A percentile compares a stretch with the other conserved stretches of the same genome.
Evolutionary conservation across 129 eudicot species (phyloP).

Genomic region (Scalesia atractyloides): DNA sequence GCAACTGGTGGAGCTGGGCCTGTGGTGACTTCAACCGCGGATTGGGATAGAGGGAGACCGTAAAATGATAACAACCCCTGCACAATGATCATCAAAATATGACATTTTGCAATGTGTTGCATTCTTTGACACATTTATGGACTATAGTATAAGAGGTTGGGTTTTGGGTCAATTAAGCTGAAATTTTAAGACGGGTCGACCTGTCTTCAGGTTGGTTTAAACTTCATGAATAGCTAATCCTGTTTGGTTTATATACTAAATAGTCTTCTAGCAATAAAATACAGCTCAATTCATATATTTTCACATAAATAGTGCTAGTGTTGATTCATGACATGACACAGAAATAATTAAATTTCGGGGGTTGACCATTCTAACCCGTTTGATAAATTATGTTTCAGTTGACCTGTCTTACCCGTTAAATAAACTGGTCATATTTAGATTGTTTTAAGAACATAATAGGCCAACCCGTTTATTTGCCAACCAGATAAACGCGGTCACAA

Average conservation of each 20-base stretch:
- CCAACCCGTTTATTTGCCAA: not conserved
- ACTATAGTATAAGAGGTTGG: constrained; percentile 1
- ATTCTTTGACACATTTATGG: not conserved
- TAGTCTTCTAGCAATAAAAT: too few species aligned
- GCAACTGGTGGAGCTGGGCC: constrained; percentile 45
- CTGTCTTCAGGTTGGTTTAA: not conserved
- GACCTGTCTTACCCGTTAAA: not conserved
- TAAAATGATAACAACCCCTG: constrained; percentile 85
- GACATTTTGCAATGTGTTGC: too few species aligned
- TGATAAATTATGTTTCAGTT: not conserved
- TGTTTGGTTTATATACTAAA: not conserved
- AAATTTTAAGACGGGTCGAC: not conserved
- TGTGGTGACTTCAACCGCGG: constrained; percentile 49
- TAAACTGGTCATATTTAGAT: not conserved
- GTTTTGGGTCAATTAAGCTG: not conserved
- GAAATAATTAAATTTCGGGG: not conserved
- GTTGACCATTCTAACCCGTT: not conserved
- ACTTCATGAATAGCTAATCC: not conserved
- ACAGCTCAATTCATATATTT: too few species aligned
- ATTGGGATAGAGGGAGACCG: constrained; percentile 76
- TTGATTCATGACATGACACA: not conserved
- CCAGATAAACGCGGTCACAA: too few species aligned
- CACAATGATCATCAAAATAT: constrained; percentile 2
- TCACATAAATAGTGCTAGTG: not conserved
- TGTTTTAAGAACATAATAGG: not conserved